Evolutionary conservation across 2,329 filamentous ascomycete species (phyloP), one percentile per base, ranked within the genome.

Genomic region (Rhynchosporium agropyri): DNA sequence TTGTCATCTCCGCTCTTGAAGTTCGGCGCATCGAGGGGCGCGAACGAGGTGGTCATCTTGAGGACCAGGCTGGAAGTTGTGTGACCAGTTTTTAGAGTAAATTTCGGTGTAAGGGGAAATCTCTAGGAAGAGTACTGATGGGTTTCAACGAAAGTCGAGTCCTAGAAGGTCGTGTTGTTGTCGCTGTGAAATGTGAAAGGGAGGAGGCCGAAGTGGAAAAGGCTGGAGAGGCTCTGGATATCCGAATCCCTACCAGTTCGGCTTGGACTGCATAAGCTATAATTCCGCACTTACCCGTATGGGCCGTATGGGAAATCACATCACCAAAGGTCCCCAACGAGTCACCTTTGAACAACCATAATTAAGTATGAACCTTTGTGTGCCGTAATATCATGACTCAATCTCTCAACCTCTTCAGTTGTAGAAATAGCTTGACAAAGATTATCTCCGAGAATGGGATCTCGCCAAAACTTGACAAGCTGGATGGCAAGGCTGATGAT

Each of bases 1-100:
- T 84, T 83, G 70, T 80, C 79, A 31, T 78, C 79, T 51, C 79
- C 73, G 59, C 80, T 80, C 75, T 84, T 83, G 31, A 77, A 70
- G 63, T 77, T 79, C 67, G 78, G 78, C 69, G 78, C 76, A 74
- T 84, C 86, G 68, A 85, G 77, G 64, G 80, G 85, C 69, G 77
- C 81, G 73, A 78, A 80, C 53, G 79, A 76, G 65, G 65, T 65
- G 9, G 65, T 61, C 73, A 73, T 73, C 51, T 62, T 65, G 63
- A 58, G 43, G 33, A 60, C 50, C 45, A 60, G 26, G 29, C 40
- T 36, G n/a, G 46, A 45, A 9, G 33, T 60, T 28, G 31, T 29
- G 33, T 48, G 29, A 45, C 58, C 58, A 54, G 26, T 46, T 33
- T 46, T 8, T 31, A 28, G 38, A 54, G 51, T 28, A 36, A 28